Evolutionary conservation across 768 basidiomycete species (phyloP), one percentile per base, ranked within the genome.

Genomic region (Ephemerocybe angulata): DNA sequence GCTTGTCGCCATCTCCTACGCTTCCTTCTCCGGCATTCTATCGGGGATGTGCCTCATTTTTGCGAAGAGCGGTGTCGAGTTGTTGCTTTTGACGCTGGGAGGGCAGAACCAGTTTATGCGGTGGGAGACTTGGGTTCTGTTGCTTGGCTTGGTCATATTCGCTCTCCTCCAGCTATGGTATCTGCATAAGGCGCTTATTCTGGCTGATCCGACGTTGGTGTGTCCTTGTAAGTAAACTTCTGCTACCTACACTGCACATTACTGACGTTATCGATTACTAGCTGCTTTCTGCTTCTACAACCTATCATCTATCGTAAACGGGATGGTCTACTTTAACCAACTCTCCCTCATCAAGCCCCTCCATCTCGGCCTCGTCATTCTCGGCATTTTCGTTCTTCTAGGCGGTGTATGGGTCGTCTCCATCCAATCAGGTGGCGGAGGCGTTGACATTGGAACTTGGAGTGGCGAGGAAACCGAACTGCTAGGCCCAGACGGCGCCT

Each of bases 231-330:
- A 72, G 88, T 80, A n/a, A n/a, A n/a, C n/a, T n/a, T n/a, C n/a
- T n/a, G n/a, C n/a, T n/a, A n/a, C n/a, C n/a, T n/a, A n/a, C n/a
- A n/a, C n/a, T n/a, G n/a, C n/a, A n/a, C n/a, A n/a, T n/a, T 58
- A 22, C 56, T 60, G 37, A 67, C 54, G n/a, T 54, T 55, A 52
- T 4, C 17, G 10, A 25, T 48, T 56, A 51, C 24, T 61, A 84
- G 86, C 92, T 65, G 93, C 93, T 4, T 98, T 96, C 72, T 96
- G 93, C 69, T 92, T 93, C 69, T 98, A 96, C 72, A 98, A 96
- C 66, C 67, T 95, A 13, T 92, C 91, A 2, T 91, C 90, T 22
- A 96, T 98, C 66, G 77, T 93, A 54, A 94, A 93, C 60, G 89
- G 90, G 4, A 77, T 96, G 51, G 82, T 95, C 42, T 97, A 94